Evolutionary conservation across 805 yeast species (phyloP).

Genomic region (Yarrowia divulgata): DNA sequence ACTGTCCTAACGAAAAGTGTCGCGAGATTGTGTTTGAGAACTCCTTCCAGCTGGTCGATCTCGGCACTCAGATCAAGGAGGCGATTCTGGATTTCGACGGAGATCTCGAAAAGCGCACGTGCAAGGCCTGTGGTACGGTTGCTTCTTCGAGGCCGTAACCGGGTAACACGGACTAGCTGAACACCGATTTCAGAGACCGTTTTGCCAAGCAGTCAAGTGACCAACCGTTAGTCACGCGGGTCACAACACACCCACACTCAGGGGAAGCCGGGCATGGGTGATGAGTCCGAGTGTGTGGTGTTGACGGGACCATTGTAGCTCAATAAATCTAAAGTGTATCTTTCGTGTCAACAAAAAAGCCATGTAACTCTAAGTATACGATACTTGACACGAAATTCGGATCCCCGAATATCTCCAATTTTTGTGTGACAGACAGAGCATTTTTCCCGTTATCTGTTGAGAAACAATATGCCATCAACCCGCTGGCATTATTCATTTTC

Average conservation of each 20-base stretch:
- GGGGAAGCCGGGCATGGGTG: slow-evolving; percentile 37
- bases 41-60: slow-evolving; percentile 75
- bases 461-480: too few relatives aligned
- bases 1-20: slow-evolving; percentile 69
- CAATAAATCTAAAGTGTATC: too few relatives aligned
- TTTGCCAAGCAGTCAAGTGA: too few relatives aligned
- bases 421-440: too few relatives aligned
- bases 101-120: slow-evolving; percentile 69
- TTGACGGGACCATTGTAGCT: neutral
- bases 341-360: too few relatives aligned
- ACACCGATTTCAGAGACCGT: too few relatives aligned
- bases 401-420: too few relatives aligned
- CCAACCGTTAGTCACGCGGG: neutral
- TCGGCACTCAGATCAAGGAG: slow-evolving; percentile 88
- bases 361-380: too few relatives aligned
- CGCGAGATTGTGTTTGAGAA: slow-evolving; percentile 68
- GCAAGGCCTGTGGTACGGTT: slow-evolving; percentile 72
- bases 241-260: slow-evolving; percentile 3
- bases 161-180: too few relatives aligned
- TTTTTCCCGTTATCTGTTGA: too few relatives aligned
- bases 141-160: slow-evolving; percentile 42
- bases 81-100: slow-evolving; percentile 77
- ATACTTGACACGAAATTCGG: too few relatives aligned
- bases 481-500: too few relatives aligned
- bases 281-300: slow-evolving; percentile 30